Percentiles rank a stretch among this genome's conserved stretches.
Evolutionary conservation across 768 basidiomycete species (phyloP).

Genomic region (Strobilomyces confusus): DNA sequence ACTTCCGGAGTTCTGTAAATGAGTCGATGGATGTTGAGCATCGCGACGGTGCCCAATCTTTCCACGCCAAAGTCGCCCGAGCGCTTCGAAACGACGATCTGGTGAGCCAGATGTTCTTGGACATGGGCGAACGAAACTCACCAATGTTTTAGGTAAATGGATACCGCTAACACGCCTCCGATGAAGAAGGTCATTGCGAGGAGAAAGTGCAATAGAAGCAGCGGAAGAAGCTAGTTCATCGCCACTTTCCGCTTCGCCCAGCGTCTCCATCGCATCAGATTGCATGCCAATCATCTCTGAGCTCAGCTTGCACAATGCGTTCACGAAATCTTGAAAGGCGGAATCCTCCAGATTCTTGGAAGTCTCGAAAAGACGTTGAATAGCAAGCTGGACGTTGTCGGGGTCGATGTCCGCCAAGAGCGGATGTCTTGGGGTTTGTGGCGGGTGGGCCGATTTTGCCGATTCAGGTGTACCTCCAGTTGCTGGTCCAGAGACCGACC

Average conservation of each 20-base stretch:
- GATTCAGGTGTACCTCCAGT: conserved; percentile 7
- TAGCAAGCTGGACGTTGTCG: conserved; percentile 66
- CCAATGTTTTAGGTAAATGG: conserved; percentile 73
- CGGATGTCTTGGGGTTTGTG: conserved; percentile 44
- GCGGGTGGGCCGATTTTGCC: conserved; percentile 15
- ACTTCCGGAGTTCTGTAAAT: conserved; percentile 78
- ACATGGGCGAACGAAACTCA: conserved; percentile 35
- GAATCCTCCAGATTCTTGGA: conserved; percentile 79
- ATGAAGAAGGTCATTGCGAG: conserved; percentile 43
- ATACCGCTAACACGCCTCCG: conserved; percentile 84
- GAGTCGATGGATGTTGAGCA: conserved; percentile 83
- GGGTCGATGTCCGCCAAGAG: conserved; percentile 70
- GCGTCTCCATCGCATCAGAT: conserved; percentile 35
- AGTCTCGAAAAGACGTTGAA: conserved; percentile 83
- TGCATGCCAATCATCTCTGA: conserved; percentile 93
- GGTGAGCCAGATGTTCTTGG: not conserved
- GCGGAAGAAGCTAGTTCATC: conserved; percentile 33
- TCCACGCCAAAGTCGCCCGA: conserved; percentile 92
- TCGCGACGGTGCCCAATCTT: conserved; percentile 74
- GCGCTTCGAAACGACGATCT: conserved; percentile 43
- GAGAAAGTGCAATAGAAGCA: conserved; percentile 37
- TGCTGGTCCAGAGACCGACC: conserved; percentile 35
- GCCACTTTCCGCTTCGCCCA: conserved; percentile 27
- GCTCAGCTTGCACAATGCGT: conserved; percentile 80
- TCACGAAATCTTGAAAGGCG: conserved; percentile 75